A percentile compares a stretch with the other conserved stretches of the same genome.
These are phyloP conservation scores for Heritiera littoralis DNA, from an alignment of 345 rosid species.

Conservation along the genomic window DNA sequence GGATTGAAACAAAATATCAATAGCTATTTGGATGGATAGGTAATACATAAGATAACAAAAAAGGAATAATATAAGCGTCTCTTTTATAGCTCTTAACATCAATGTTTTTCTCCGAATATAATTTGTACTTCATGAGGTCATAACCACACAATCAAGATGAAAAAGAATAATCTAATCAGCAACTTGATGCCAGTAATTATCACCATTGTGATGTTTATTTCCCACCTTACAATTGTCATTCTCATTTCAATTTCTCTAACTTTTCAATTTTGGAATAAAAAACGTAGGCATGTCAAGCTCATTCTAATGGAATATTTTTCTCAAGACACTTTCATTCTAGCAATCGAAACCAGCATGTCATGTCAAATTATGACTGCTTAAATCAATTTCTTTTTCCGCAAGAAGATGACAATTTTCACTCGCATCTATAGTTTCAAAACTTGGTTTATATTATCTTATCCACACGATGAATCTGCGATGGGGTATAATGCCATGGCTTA, in stretches of 20 bases:
- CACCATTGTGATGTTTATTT: constrained; percentile 1
- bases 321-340: background rate
- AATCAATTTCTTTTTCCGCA: background rate
- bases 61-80: background rate
- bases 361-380: background rate
- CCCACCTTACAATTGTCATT: background rate
- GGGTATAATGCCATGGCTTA: background rate
- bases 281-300: background rate
- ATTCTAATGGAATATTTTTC: background rate
- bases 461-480: background rate
- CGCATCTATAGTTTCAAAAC: background rate
- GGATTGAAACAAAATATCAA: background rate
- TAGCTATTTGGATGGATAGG: background rate
- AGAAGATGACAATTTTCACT: background rate
- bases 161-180: constrained; percentile 6
- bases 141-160: constrained; percentile 15
- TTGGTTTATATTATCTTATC: background rate
- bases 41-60: no score
- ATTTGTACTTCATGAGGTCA: background rate
- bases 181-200: background rate
- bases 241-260: background rate
- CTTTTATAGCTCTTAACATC: background rate
- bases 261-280: background rate
- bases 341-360: background rate
- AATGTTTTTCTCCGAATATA: background rate